Evolutionary conservation across 345 rosid species (phyloP), one percentile per base, ranked within the genome.

Genomic region (Ceriops zippeliana): DNA sequence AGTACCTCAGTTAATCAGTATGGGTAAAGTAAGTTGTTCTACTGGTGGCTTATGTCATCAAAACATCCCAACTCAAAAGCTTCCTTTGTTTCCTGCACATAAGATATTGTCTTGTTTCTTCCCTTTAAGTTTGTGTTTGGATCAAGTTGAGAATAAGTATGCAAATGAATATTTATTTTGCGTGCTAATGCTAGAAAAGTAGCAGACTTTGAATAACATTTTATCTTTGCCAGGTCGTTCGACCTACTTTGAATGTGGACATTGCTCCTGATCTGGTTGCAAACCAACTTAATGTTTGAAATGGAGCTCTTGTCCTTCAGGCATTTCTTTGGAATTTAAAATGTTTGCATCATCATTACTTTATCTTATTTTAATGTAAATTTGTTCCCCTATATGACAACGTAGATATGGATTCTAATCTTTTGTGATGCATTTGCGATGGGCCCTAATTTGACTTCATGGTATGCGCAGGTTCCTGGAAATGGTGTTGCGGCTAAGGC

Each of bases 241-340:
- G 92, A 76, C 93, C 97, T 75, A 95, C 95, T 70, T 77, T 93
- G 72, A 84, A 89, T 76, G 67, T 93, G 42, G 97, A 91, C 57
- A 71, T 93, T 80, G 98, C 98, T 51, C 87, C 98, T 0, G 97
- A 93, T 75, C 74, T 80, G 66, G 80, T 89, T 64, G 92, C 98
- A 74, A 89, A 86, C 80, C 98, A 93, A 73, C 92, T 91, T 56
- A 93, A 91, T 74, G 97, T 93, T 76, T 85, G 89, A 27, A 91
- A 82, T 73, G 98, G 97, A 67, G 97, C 92, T 75, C 95, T 93
- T 71, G 73, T 93, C 19, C 86, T 93, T 75, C 88, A 83, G 93
- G 98, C 87, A 79, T 70, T 8, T 3, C 54, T 26, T 10, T 31
- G 38, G 22, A 51, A 28, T 56, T 24, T 9, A 64, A 16, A 35